Conservation (phyloP, 2,329 filamentous ascomycete genomes). For the Sclerotinia subarctica region DNA sequence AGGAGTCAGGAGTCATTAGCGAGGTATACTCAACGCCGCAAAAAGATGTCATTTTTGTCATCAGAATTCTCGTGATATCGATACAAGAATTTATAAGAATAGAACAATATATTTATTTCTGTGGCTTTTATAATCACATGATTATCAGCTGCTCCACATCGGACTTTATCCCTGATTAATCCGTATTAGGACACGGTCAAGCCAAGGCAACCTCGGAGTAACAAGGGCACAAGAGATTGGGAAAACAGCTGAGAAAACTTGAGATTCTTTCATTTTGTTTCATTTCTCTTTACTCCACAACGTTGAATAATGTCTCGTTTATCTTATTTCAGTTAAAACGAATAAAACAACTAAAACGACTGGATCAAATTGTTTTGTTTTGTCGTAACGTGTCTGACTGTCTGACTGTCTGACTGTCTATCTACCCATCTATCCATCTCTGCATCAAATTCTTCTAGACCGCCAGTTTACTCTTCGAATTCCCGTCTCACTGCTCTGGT, state of each 20-base stretch:
- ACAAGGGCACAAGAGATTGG: not conserved
- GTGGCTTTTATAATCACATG: conserved; percentile 1
- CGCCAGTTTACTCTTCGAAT: conserved; percentile 2
- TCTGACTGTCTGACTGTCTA: not conserved
- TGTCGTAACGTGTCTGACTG: not conserved
- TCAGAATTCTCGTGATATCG: not conserved
- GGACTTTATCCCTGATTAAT: not conserved
- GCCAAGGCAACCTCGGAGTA: conserved; percentile 5
- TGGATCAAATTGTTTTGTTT: not conserved
- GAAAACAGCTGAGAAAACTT: not conserved
- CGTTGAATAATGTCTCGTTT: conserved; percentile 1
- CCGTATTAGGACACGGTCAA: conserved; percentile 14
- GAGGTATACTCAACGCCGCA: too few relatives aligned
- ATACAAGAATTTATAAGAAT: too few relatives aligned
- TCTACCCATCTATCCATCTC: not conserved
- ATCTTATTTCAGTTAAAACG: not conserved
- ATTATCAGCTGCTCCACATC: not conserved
- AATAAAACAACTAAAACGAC: not conserved
- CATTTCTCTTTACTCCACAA: conserved; percentile 9
- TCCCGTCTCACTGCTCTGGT: not conserved
- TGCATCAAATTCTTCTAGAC: conserved; percentile 10
- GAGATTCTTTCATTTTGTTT: conserved; percentile 7
- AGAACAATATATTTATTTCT: not conserved
- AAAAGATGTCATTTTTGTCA: not conserved
- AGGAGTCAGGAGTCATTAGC: too few relatives aligned